These are phyloP conservation scores for Tulasnella sp. DNA, from an alignment of 768 basidiomycete genomes.

Conservation along the genomic window DNA sequence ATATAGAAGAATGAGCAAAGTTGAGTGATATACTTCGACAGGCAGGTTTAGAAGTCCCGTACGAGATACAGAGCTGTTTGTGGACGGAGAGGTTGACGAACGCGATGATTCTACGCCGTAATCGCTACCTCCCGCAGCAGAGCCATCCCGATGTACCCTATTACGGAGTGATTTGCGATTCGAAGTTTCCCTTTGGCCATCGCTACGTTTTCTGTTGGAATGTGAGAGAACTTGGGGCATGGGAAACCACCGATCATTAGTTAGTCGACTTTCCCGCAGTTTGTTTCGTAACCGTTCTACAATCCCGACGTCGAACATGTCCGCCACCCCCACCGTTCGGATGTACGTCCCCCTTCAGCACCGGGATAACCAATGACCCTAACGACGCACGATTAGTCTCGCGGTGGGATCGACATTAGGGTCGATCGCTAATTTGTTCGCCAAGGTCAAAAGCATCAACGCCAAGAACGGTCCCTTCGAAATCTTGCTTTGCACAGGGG, in stretches of 20 bases:
- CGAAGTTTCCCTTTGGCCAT: no score
- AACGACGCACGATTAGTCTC: slow-evolving; percentile 33
- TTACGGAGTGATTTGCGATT: no score
- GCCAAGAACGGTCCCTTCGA: slow-evolving; percentile 90
- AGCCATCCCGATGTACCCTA: background rate
- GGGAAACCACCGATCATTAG: no score
- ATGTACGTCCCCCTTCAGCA: background rate
- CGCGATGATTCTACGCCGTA: background rate
- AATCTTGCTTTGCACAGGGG: slow-evolving; percentile 65
- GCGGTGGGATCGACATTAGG: slow-evolving; percentile 74
- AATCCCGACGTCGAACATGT: background rate
- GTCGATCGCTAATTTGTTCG: slow-evolving; percentile 56
- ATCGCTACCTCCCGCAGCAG: background rate
- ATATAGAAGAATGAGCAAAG: background rate
- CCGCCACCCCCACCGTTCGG: background rate
- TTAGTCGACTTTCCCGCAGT: no score
- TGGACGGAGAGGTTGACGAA: background rate
- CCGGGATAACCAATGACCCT: background rate
- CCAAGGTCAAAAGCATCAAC: slow-evolving; percentile 74
- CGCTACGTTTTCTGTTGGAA: background rate
- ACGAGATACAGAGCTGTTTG: background rate
- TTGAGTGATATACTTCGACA: background rate
- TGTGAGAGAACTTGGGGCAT: background rate
- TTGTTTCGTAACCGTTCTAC: background rate
- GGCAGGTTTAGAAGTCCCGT: background rate